Evolutionary conservation across 2,329 filamentous ascomycete species (phyloP).

Genomic region (Aphanocladium album): DNA sequence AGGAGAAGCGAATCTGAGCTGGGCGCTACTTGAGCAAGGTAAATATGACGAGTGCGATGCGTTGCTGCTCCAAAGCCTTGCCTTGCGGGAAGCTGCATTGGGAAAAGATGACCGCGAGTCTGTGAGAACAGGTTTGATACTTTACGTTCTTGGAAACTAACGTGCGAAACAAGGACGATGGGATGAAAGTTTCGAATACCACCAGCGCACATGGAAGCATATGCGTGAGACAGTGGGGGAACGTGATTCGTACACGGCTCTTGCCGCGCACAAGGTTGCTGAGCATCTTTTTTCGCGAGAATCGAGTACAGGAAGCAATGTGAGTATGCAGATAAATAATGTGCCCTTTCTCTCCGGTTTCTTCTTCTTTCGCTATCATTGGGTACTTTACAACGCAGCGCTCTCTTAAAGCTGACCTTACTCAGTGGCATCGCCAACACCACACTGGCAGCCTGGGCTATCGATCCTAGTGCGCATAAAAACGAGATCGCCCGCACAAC

Average conservation of each 20-base stretch:
- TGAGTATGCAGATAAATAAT: not conserved
- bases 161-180: constrained; percentile 4
- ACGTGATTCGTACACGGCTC: constrained; percentile 11
- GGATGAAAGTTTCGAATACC: constrained; percentile 14
- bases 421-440: not conserved
- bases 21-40: constrained; percentile 13
- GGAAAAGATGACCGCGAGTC: constrained; percentile 14
- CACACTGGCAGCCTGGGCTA: constrained; percentile 6
- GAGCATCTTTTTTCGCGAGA: constrained; percentile 8
- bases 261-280: constrained; percentile 12
- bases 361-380: not conserved
- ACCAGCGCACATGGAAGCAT: constrained; percentile 12
- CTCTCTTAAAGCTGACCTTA: not conserved
- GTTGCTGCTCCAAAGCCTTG: constrained; percentile 12
- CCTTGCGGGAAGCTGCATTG: constrained; percentile 5
- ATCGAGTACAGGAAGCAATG: constrained; percentile 7
- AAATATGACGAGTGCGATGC: constrained; percentile 13
- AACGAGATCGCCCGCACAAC: constrained; percentile 16
- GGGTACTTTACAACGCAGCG: not conserved
- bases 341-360: not conserved
- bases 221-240: constrained; percentile 14
- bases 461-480: constrained; percentile 11
- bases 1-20: constrained; percentile 14
- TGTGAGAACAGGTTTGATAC: constrained; percentile 10
- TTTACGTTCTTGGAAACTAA: constrained; percentile 12